Conservation (phyloP, 2,329 filamentous ascomycete genomes). For the Pseudomassariella vexata region DNA sequence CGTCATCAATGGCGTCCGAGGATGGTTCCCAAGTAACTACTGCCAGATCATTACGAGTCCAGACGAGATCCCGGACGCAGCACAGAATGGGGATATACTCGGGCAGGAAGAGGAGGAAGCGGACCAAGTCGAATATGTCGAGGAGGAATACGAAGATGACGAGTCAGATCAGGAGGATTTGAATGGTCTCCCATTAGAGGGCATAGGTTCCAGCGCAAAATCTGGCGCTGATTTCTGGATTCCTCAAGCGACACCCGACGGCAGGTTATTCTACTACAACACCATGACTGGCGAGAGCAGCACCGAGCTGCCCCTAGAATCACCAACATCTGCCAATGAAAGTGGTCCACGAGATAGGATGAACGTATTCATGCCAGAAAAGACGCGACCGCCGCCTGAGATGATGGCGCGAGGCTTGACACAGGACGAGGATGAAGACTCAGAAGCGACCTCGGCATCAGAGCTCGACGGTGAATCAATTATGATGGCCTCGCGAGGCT, state of each 20-base stretch:
- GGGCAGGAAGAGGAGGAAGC: slow-evolving; percentile 58
- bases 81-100: slow-evolving; percentile 48
- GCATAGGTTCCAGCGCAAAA: slow-evolving; percentile 49
- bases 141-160: slow-evolving; percentile 61
- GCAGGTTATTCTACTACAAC: slow-evolving; percentile 95
- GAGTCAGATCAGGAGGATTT: slow-evolving; percentile 57
- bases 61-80: slow-evolving; percentile 63
- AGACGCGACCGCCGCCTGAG: slow-evolving; percentile 83
- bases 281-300: slow-evolving; percentile 93
- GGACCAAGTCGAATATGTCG: slow-evolving; percentile 59
- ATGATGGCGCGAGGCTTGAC: slow-evolving; percentile 79
- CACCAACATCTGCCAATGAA: slow-evolving; percentile 74
- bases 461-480: slow-evolving; percentile 75
- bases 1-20: slow-evolving; percentile 90
- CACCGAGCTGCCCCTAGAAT: slow-evolving; percentile 90
- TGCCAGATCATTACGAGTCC: slow-evolving; percentile 78
- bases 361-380: slow-evolving; percentile 83
- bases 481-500: slow-evolving; percentile 63
- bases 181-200: slow-evolving; percentile 63
- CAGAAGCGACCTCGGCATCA: slow-evolving; percentile 74
- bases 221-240: slow-evolving; percentile 97
- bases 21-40: slow-evolving; percentile 99
- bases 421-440: slow-evolving; percentile 86
- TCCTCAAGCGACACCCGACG: slow-evolving; percentile 90
- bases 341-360: slow-evolving; percentile 82